Base-by-base conservation (phyloP, 2,329 filamentous ascomycete genomes). In the Cylindrodendrum hubeiense region DNA sequence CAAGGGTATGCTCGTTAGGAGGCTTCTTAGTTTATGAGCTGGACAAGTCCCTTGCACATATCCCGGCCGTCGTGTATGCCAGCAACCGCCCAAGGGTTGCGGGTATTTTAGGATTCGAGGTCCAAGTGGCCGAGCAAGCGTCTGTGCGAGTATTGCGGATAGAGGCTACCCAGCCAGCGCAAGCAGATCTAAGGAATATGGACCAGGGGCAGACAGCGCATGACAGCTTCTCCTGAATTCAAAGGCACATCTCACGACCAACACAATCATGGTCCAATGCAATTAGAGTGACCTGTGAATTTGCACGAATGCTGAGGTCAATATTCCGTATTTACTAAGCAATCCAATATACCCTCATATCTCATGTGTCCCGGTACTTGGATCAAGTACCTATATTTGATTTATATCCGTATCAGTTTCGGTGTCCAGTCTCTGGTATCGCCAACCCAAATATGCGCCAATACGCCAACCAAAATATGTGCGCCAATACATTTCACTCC, bases 401-500 rank as follows among this genome's bases (percentile, higher is more conserved):
- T 5, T 33, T 50, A 13, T 19, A 21, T 50, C 4, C n/a, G 5
- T 41, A 44, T 60, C 50, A 51, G 19, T 57, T 52, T 43, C 33
- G 41, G 49, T 43, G 52, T 51, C 62, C 63, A 51, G 24, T 63
- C 24, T 59, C 21, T 60, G 59, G 21, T 52, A 59, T 60, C 24
- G 17, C 43, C 37, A 60, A 55, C 52, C 44, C 52, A 28, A 51
- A 54, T 26, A 63, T 43, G 44, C 59, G 47, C 37, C 43, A 65
- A 68, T 65, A 49, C 70, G 60, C 26, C 59, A 67, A 57, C 39
- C 49, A 47, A 69, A 51, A 24, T 19, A 34, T 57, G 21, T 52
- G 28, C 47, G 44, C 39, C 19, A 26, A 37, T 49, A 13, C 33
- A 51, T 34, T 58, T 46, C 17, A 54, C 34, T 24, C 47, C 34